These are phyloP conservation scores for Conticribra guillardii DNA, from an alignment of 108 stramenopile genomes.

Conservation along the genomic window DNA sequence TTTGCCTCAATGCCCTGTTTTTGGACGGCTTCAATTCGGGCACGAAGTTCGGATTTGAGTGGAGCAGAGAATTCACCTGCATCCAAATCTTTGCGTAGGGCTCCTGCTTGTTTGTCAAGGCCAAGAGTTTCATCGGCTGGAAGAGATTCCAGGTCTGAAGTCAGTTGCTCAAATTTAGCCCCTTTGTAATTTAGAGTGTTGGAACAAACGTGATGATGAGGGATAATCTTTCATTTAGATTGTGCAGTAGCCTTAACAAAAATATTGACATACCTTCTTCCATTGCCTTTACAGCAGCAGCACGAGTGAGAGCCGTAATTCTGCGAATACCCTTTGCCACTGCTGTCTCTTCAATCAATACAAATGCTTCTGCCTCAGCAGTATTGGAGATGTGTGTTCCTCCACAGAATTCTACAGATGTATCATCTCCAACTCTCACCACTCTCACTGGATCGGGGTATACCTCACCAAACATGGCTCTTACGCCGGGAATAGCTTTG, in stretches of 20 bases:
- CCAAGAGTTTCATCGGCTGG: constrained; percentile 50
- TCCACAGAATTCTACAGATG: constrained; percentile 93
- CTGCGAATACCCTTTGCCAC: constrained; percentile 91
- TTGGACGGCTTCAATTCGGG: constrained; percentile 79
- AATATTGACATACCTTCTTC: constrained; percentile 54
- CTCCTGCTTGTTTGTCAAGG: constrained; percentile 82
- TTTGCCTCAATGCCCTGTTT: constrained; percentile 86
- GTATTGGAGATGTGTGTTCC: constrained; percentile 86
- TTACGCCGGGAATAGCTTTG: constrained; percentile 86
- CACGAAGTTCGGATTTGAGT: constrained; percentile 81
- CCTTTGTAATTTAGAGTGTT: constrained; percentile 1
- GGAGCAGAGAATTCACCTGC: constrained; percentile 76
- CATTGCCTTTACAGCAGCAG: constrained; percentile 62
- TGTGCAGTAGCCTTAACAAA: neutral
- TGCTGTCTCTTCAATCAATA: constrained; percentile 78
- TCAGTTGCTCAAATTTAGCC: constrained; percentile 50
- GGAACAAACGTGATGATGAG: neutral
- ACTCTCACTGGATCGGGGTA: constrained; percentile 99
- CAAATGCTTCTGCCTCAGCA: constrained; percentile 81
- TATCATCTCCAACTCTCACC: constrained; percentile 86
- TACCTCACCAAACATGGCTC: constrained; percentile 98
- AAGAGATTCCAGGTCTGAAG: constrained; percentile 61
- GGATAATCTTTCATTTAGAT: neutral
- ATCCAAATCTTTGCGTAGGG: constrained; percentile 83
- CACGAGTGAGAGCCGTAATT: constrained; percentile 76